Evolutionary conservation across 1,139 yeast genomes (phyloP).

Genomic region (Schwanniomyces etchellsii): DNA sequence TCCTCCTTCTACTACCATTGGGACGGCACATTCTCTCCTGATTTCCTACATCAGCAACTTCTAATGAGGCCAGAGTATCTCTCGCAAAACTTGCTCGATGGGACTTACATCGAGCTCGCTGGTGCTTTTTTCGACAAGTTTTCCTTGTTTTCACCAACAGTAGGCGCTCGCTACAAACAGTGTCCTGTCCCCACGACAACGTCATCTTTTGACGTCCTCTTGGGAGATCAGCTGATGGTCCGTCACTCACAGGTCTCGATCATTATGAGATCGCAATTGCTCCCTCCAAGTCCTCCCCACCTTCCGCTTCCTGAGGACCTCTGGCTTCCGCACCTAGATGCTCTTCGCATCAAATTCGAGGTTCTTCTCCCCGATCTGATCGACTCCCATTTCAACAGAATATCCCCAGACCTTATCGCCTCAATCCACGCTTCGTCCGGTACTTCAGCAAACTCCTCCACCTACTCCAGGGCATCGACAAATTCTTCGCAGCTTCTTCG

Average conservation of each 20-base stretch:
- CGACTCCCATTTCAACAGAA: slow-evolving; percentile 20
- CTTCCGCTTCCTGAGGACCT: slow-evolving; percentile 17
- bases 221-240: slow-evolving; percentile 27
- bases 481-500: slow-evolving; percentile 19
- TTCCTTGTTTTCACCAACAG: slow-evolving; percentile 17
- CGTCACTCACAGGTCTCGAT: slow-evolving; percentile 19
- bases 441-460: slow-evolving; percentile 9
- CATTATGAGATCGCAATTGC: slow-evolving; percentile 6
- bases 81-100: slow-evolving; percentile 15
- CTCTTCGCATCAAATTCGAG: slow-evolving; percentile 36
- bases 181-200: slow-evolving; percentile 27
- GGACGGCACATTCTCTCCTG: slow-evolving; percentile 36
- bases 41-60: slow-evolving; percentile 24
- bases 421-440: slow-evolving; percentile 6
- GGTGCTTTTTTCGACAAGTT: slow-evolving; percentile 22
- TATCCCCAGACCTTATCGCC: slow-evolving; percentile 15
- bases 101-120: slow-evolving; percentile 28
- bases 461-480: slow-evolving; percentile 7
- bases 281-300: slow-evolving; percentile 1
- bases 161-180: slow-evolving; percentile 10
- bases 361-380: slow-evolving; percentile 23
- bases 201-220: slow-evolving; percentile 19
- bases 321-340: slow-evolving; percentile 31
- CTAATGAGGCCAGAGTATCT: slow-evolving; percentile 33
- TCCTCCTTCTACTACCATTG: slow-evolving; percentile 30